Evolutionary conservation across 225 moss, liverwort and hornwort genomes (phyloP).

Genomic region (Sphagnum contortum): DNA sequence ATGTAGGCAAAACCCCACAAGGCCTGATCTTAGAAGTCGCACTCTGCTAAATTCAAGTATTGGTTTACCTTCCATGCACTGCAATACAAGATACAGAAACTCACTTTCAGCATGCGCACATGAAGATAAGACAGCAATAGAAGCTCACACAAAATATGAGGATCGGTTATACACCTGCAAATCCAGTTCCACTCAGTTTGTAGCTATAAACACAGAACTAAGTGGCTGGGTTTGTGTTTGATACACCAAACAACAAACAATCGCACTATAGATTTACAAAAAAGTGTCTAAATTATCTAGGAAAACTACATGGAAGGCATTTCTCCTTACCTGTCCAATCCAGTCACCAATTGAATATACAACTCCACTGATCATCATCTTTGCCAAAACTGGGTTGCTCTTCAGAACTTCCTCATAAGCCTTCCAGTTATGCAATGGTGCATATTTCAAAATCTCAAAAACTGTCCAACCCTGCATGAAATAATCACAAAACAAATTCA

Average conservation of each 20-base stretch:
- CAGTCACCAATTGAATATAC: constrained; percentile 46
- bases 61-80: constrained; percentile 38
- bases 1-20: constrained; percentile 44
- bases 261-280: no score
- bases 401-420: constrained; percentile 37
- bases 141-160: no score
- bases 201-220: no score
- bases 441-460: constrained; percentile 33
- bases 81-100: neutral
- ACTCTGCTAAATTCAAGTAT: constrained; percentile 28
- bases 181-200: no score
- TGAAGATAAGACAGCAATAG: no score
- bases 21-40: constrained; percentile 40
- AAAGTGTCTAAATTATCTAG: no score
- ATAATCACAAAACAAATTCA: neutral
- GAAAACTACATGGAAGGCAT: neutral
- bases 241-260: no score
- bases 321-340: constrained; percentile 27
- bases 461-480: constrained; percentile 39
- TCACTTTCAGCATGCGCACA: neutral
- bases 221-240: no score
- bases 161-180: no score
- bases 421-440: constrained; percentile 41
- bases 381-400: constrained; percentile 37
- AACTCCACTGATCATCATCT: constrained; percentile 53